These are phyloP conservation scores for Diospyros lotus DNA, from an alignment of 148 eudicot genomes.

Conservation along the genomic window DNA sequence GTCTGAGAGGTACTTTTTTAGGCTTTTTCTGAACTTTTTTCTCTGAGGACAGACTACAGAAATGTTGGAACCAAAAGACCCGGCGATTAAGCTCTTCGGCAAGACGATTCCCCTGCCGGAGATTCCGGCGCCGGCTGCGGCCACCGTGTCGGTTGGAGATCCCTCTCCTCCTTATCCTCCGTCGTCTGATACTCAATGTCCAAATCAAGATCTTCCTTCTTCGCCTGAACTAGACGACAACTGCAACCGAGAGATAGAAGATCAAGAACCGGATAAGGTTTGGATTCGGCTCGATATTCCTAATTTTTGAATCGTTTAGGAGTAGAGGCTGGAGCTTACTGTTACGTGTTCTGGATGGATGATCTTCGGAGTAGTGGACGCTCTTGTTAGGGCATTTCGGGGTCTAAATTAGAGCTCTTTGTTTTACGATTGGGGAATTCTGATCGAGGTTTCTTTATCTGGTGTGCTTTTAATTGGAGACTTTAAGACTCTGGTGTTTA, in stretches of 20 bases:
- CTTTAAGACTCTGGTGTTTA: neutral
- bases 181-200: neutral
- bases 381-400: neutral
- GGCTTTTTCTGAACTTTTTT: neutral
- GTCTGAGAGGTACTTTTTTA: too few species aligned
- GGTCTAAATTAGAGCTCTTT: neutral
- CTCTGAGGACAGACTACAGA: neutral
- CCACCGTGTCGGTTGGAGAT: neutral
- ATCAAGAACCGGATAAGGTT: slow-evolving; percentile 19
- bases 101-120: slow-evolving; percentile 43
- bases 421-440: neutral
- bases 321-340: slow-evolving; percentile 5
- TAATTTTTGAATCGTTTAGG: neutral
- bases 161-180: neutral
- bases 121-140: neutral
- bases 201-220: slow-evolving; percentile 7
- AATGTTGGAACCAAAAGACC: slow-evolving; percentile 45
- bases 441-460: neutral
- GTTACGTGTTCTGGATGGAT: neutral
- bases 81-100: slow-evolving; percentile 54
- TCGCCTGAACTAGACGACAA: neutral
- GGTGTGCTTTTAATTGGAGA: neutral
- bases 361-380: neutral
- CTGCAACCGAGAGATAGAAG: neutral
- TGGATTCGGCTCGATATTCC: neutral